Evolutionary conservation across 257 asterid genomes (phyloP), one percentile per base, ranked within the genome.

Genomic region (Salvia splendens): DNA sequence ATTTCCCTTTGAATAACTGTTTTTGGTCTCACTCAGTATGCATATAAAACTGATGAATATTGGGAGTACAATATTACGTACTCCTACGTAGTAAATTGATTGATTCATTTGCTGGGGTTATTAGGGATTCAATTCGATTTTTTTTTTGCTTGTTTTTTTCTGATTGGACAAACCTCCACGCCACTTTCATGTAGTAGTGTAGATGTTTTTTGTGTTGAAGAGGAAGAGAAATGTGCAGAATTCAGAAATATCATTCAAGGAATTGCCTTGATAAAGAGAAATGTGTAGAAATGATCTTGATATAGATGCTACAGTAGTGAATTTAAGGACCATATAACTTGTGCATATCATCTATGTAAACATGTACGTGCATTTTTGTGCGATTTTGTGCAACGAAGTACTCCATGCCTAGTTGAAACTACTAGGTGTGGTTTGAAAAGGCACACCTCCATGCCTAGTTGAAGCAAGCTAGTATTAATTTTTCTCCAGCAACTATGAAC

Each of bases 401-500:
- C 20, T 24, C 2, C 30, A 24, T 2, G 30, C 30, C 30, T 24
- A 24, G 30, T 2, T 24, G 30, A 24, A 24, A 20, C 24, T 20
- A 20, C 24, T 20, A 20, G 14, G 48, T 32, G n/a, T 15, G 12
- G 59, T 36, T 14, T 61, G 61, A 55, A 62, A 65, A 52, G 47
- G 40, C 66, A 33, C 46, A 16, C 17, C 40, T 48, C 43, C 30
- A 38, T 75, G 30, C 65, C 30, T 36, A 11, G 32, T 43, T 55
- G 50, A 59, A 76, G 57, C n/a, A 35, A 16, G 64, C 8, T 32
- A 11, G 16, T 33, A n/a, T n/a, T n/a, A n/a, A n/a, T n/a, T n/a
- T n/a, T 40, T 52, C 41, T 24, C 46, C 33, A 47, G 38, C 63
- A 38, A 67, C 48, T 50, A 61, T 42, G 71, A 52, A 53, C 51